A percentile compares a stretch with the other conserved stretches of the same genome.
These are phyloP conservation scores for Oryza meridionalis DNA, from an alignment of 176 grass and related monocot species.

Conservation along the genomic window DNA sequence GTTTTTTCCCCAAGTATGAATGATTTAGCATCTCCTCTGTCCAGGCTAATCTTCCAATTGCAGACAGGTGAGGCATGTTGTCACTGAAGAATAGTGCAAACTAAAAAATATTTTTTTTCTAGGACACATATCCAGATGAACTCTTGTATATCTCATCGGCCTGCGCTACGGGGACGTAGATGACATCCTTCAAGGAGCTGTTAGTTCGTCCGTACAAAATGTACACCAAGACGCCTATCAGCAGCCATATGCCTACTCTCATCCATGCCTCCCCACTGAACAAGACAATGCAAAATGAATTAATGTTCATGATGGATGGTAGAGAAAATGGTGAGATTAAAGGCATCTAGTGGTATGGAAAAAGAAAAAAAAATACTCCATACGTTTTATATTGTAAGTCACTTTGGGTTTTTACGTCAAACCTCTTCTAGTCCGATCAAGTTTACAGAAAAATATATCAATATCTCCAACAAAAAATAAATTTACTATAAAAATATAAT, in stretches of 20 bases:
- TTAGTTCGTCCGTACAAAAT: conserved; percentile 83
- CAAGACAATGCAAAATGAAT: not conserved
- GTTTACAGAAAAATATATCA: too few relatives aligned
- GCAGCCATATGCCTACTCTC: conserved; percentile 80
- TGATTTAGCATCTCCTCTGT: not conserved
- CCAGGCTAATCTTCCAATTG: not conserved
- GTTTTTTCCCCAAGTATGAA: not conserved
- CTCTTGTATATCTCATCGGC: conserved; percentile 69
- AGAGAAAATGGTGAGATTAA: not conserved
- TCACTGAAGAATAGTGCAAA: not conserved
- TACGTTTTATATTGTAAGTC: too few relatives aligned
- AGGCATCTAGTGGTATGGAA: not conserved
- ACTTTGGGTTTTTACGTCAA: too few relatives aligned
- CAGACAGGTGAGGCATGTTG: not conserved
- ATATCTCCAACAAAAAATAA: too few relatives aligned
- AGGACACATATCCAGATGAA: conserved; percentile 44
- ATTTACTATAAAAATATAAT: too few relatives aligned
- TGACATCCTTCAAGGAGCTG: conserved; percentile 65
- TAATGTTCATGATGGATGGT: conserved; percentile 21
- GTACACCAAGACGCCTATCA: conserved; percentile 86
- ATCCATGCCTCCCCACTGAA: conserved; percentile 69
- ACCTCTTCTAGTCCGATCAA: too few relatives aligned
- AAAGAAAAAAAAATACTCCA: too few relatives aligned
- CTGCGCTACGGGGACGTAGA: conserved; percentile 58
- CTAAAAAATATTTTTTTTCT: not conserved